phyloP scores from a whole-genome alignment of 345 rosid species.

The Brassica juncea region DNA sequence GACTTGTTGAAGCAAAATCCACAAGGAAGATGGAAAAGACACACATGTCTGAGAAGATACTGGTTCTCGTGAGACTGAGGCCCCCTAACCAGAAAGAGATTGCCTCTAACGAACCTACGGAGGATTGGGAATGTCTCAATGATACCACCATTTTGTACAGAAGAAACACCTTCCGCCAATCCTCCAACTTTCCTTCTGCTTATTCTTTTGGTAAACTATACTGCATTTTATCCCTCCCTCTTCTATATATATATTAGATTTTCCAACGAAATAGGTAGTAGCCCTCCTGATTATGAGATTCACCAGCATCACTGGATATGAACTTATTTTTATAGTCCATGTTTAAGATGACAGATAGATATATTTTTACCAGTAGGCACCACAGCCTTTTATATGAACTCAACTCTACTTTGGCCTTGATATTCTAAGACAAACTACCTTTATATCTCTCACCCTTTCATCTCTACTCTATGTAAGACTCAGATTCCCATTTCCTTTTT shows the following conservation, averaged over 20 bases:
- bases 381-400: slow-evolving; percentile 4
- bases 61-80: slow-evolving; percentile 85
- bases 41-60: slow-evolving; percentile 67
- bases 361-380: background rate
- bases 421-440: background rate
- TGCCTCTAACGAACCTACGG: slow-evolving; percentile 63
- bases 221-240: background rate
- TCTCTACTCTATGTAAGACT: background rate
- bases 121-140: slow-evolving; percentile 98
- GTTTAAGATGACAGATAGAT: background rate
- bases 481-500: background rate
- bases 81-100: slow-evolving; percentile 87
- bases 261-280: background rate
- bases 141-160: slow-evolving; percentile 77
- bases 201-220: slow-evolving; percentile 72
- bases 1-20: slow-evolving; percentile 44
- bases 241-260: background rate
- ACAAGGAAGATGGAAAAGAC: slow-evolving; percentile 62
- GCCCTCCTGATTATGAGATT: background rate
- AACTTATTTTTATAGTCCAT: background rate
- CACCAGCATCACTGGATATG: too few relatives aligned
- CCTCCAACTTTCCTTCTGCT: slow-evolving; percentile 80
- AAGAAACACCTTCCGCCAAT: slow-evolving; percentile 93
- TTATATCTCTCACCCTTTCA: background rate
- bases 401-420: slow-evolving; percentile 6